Evolutionary conservation across 768 basidiomycete genomes (phyloP).

Genomic region (Chiua virens): DNA sequence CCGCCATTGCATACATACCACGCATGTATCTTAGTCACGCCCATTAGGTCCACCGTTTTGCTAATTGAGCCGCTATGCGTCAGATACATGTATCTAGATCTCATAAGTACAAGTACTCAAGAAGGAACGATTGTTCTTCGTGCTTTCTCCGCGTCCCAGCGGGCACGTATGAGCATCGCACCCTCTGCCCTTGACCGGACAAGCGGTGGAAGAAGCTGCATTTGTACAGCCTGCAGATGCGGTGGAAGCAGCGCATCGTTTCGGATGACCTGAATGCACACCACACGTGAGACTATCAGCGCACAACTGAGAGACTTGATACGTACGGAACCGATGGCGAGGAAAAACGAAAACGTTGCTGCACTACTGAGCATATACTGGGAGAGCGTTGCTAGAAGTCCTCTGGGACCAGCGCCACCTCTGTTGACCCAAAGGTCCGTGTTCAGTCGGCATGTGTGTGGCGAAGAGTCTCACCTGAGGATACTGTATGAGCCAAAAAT

Average conservation of each 20-base stretch:
- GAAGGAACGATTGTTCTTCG: conserved; percentile 18
- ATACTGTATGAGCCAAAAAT: conserved; percentile 95
- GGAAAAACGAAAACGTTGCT: conserved; percentile 96
- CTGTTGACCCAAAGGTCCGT: conserved; percentile 38
- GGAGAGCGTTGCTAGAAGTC: conserved; percentile 86
- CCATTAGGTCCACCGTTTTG: conserved; percentile 6
- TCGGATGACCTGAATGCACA: conserved; percentile 72
- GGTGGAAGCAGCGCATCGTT: conserved; percentile 66
- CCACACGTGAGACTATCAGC: conserved; percentile 1
- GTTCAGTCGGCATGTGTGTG: conserved; percentile 5
- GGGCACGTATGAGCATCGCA: conserved; percentile 63
- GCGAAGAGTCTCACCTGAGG: conserved; percentile 59
- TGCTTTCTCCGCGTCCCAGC: conserved; percentile 68
- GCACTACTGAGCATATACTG: conserved; percentile 99
- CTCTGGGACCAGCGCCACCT: conserved; percentile 88
- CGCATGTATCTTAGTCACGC: conserved; percentile 21
- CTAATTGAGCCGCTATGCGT: conserved; percentile 11
- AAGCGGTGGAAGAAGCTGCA: conserved; percentile 55
- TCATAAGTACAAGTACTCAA: conserved; percentile 14
- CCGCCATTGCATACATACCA: conserved; percentile 8
- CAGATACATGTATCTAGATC: conserved; percentile 14
- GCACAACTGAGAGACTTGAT: not conserved
- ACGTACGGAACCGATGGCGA: conserved; percentile 87
- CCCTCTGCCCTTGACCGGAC: conserved; percentile 70
- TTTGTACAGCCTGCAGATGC: conserved; percentile 61